A percentile compares a stretch with the other conserved stretches of the same genome.
phyloP scores from a whole-genome alignment of 768 basidiomycete genomes.

The Heimioporus sp. region DNA sequence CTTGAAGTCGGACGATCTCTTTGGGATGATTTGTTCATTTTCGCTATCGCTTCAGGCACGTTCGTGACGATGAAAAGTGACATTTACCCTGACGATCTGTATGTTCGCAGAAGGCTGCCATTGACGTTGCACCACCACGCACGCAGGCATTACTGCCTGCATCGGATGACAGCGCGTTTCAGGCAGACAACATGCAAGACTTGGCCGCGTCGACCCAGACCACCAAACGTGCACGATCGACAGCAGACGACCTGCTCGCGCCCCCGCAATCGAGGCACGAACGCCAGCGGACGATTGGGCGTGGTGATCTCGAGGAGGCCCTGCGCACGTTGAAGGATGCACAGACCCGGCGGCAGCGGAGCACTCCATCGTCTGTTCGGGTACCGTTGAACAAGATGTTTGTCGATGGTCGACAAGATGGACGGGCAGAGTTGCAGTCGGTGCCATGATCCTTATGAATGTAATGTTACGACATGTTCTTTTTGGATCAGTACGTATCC shows the following conservation, averaged over 20 bases:
- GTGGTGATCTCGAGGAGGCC: constrained; percentile 84
- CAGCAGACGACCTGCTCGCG: constrained; percentile 27
- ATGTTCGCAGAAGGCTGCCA: constrained; percentile 69
- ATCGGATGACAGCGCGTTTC: neutral
- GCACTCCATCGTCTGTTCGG: constrained; percentile 13
- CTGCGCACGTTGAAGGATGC: constrained; percentile 79
- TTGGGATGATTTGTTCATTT: constrained; percentile 71
- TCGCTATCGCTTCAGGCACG: constrained; percentile 67
- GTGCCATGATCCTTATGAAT: no score
- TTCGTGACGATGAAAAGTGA: neutral
- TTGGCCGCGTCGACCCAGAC: constrained; percentile 37
- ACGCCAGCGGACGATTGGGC: constrained; percentile 56
- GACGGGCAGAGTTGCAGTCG: constrained; percentile 6
- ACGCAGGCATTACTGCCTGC: neutral
- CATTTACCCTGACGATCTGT: no score
- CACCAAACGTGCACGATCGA: constrained; percentile 34
- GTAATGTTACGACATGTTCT: no score
- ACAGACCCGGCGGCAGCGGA: constrained; percentile 24
- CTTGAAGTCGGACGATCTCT: no score
- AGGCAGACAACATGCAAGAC: neutral
- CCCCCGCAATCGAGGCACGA: constrained; percentile 44
- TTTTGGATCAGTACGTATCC: no score
- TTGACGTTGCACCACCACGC: constrained; percentile 47
- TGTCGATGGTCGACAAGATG: constrained; percentile 24
- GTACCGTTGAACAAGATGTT: constrained; percentile 22